A percentile compares a stretch with the other conserved stretches of the same genome.
Conservation (phyloP, 352 stramenopile genomes). For the Phytophthora multivora region DNA sequence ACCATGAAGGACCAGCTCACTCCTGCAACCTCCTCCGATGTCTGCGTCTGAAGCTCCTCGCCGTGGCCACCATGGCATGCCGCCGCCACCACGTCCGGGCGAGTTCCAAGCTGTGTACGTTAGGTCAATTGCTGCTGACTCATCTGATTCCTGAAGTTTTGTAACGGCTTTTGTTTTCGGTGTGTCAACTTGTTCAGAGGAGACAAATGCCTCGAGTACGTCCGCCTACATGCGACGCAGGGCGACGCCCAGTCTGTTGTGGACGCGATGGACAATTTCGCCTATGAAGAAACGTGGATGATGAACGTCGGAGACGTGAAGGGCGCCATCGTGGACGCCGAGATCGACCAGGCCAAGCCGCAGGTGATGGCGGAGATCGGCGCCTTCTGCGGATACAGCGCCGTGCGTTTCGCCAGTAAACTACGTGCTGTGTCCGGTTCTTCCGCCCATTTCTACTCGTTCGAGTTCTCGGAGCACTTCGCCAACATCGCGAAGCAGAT, state of each 20-base stretch:
- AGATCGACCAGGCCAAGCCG: conserved; percentile 35
- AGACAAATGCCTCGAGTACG: conserved; percentile 35
- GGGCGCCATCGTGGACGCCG: conserved; percentile 34
- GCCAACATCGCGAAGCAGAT: conserved; percentile 38
- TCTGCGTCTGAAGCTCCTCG: conserved; percentile 12
- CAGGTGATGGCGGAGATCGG: conserved; percentile 53
- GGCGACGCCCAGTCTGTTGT: conserved; percentile 36
- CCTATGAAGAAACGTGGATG: conserved; percentile 38
- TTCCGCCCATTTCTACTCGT: conserved; percentile 44
- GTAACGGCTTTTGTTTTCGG: conserved; percentile 28
- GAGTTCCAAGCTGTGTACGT: conserved; percentile 27
- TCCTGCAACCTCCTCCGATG: conserved; percentile 12
- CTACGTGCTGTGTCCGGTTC: conserved; percentile 19
- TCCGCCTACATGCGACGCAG: conserved; percentile 26
- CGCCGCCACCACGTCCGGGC: conserved; percentile 20
- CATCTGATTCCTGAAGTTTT: conserved; percentile 25
- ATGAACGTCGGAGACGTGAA: conserved; percentile 48
- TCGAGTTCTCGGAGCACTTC: conserved; percentile 44
- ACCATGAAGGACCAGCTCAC: conserved; percentile 10
- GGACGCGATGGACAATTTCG: conserved; percentile 38
- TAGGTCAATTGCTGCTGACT: background rate
- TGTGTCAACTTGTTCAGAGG: conserved; percentile 14
- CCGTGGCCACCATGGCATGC: conserved; percentile 24
- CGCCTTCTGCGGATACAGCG: conserved; percentile 51
- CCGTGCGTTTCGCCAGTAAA: conserved; percentile 45